Evolutionary conservation across 1,139 yeast species (phyloP), one percentile per base, ranked within the genome.

Genomic region (Scheffersomyces lignicola): DNA sequence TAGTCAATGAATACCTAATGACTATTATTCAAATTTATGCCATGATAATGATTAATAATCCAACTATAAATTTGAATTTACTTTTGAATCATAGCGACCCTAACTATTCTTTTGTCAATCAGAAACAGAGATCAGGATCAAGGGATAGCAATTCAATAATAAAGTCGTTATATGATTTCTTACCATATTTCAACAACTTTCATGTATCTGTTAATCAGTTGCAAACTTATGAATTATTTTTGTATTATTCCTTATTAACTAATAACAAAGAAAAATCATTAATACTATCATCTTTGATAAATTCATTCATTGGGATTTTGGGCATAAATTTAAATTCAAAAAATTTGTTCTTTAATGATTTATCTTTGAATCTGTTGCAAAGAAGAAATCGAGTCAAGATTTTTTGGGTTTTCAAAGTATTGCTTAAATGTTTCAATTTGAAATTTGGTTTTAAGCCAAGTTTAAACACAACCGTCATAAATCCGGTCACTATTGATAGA

Each of bases 341-440:
- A 30, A 69, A 69, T 40, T 51, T 73, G 18, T 69, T 70, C 41
- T 71, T 70, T 52, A 69, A 70, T 43, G 76, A 71, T 49, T 60
- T 69, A 37, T 57, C 72, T 7, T 56, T 69, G 28, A 49, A 51
- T 16, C 44, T 62, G 25, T 60, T 59, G 33, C 68, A 71, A 45
- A 56, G 62, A 42, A 58, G 77, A 37, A 74, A 74, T 41, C 60
- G 85, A 47, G 74, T 79, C 13, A 79, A 78, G 48, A 60, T 78
- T 14, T 80, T 75, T 45, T 79, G 86, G 86, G 76, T 73, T 15
- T 77, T 73, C 48, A 73, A 73, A 41, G 74, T 77, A 3, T 58
- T 79, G 23, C 59, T 73, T 25, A 71, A 75, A 47, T 66, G 79
- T 38, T 70, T 76, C 43, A 72, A 76, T 39, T 56, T 70, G 39